A percentile compares a stretch with the other conserved stretches of the same genome.
Evolutionary conservation across 106 monocot species (phyloP).

Genomic region (Apostasia ramifera): DNA sequence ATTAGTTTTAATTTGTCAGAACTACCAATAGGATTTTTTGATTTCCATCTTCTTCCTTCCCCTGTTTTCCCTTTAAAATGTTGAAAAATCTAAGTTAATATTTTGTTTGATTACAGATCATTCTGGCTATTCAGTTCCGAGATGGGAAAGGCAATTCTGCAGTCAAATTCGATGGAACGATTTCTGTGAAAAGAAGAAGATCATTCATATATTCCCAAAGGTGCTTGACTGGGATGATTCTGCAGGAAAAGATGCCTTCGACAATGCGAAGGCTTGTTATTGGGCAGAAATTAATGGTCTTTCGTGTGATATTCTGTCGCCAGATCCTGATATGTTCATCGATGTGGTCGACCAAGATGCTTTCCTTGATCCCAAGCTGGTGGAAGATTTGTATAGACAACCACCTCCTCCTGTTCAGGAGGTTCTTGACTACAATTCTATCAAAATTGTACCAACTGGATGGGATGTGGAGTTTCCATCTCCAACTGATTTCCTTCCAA

Average conservation of each 20-base stretch:
- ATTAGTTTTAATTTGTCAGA: too few species aligned
- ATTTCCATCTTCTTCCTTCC: too few species aligned
- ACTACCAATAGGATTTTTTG: too few species aligned
- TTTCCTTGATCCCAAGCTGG: constrained; percentile 26
- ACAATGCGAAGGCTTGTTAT: constrained; percentile 37
- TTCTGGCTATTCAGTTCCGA: constrained; percentile 13
- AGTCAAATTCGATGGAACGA: constrained; percentile 25
- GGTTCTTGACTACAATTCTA: not conserved
- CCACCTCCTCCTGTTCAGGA: not conserved
- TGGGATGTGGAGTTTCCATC: constrained; percentile 7
- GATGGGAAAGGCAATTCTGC: constrained; percentile 48
- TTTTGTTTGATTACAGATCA: not conserved
- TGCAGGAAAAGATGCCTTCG: constrained; percentile 43
- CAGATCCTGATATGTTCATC: constrained; percentile 43
- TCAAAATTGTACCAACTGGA: constrained; percentile 1
- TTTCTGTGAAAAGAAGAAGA: constrained; percentile 26
- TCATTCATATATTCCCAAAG: constrained; percentile 15
- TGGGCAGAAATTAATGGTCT: constrained; percentile 28
- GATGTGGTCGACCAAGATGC: constrained; percentile 29
- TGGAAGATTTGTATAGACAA: constrained; percentile 32
- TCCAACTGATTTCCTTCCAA: not conserved
- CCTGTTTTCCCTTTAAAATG: too few species aligned
- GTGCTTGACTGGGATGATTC: constrained; percentile 52
- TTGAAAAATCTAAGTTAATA: too few species aligned
- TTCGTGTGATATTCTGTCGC: constrained; percentile 21